phyloP scores from a whole-genome alignment of 2,329 filamentous ascomycete species.

The Elsinoe perseae region DNA sequence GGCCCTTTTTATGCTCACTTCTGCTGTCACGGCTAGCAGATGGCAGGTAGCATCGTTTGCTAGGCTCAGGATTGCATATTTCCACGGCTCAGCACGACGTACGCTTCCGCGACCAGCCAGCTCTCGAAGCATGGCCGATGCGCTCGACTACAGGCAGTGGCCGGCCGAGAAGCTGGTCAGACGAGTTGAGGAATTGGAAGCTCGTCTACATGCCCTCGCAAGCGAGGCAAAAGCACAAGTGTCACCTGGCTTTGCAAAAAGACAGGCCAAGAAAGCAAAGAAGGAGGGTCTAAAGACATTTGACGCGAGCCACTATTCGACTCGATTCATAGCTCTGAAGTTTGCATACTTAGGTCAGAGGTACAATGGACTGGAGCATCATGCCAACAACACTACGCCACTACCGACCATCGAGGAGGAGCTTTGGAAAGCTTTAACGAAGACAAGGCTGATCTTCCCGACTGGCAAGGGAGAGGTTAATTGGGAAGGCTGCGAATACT shows the following conservation, averaged over 20 bases:
- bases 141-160: constrained; percentile 56
- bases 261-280: constrained; percentile 17
- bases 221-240: constrained; percentile 12
- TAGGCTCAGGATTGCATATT: background rate
- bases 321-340: constrained; percentile 80
- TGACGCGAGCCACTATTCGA: constrained; percentile 73
- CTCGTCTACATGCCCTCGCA: constrained; percentile 51
- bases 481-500: constrained; percentile 82
- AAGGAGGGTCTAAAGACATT: constrained; percentile 44
- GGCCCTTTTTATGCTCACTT: background rate
- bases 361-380: constrained; percentile 91
- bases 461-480: constrained; percentile 49
- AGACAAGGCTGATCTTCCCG: constrained; percentile 73
- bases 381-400: constrained; percentile 58
- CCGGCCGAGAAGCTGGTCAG: constrained; percentile 59
- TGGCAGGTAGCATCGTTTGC: background rate
- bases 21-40: background rate
- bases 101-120: background rate
- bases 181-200: constrained; percentile 60
- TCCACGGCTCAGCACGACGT: background rate
- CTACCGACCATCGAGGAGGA: constrained; percentile 85
- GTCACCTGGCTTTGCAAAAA: constrained; percentile 18
- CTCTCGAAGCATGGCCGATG: constrained; percentile 15
- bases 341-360: constrained; percentile 85
- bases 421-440: constrained; percentile 82